phyloP scores from a whole-genome alignment of 257 asterid species.

The Nyctanthes arbortristis region DNA sequence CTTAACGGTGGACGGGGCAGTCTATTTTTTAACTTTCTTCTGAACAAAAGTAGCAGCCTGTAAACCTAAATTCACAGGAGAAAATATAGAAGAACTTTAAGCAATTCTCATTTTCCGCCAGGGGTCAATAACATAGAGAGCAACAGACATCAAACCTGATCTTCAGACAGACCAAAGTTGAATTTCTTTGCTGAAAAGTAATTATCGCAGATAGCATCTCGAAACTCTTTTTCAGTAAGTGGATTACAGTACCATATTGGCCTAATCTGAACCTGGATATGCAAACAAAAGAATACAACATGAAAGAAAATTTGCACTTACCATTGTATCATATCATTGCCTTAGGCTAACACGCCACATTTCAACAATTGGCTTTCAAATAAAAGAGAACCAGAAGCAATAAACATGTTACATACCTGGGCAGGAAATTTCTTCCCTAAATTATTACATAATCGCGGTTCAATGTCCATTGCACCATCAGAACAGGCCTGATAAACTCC shows the following conservation, averaged over 20 bases:
- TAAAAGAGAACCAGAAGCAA: constrained; percentile 11
- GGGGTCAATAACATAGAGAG: constrained; percentile 16
- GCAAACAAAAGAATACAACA: constrained; percentile 20
- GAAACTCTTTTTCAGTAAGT: constrained; percentile 65
- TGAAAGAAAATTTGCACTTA: constrained; percentile 8
- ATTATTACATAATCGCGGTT: constrained; percentile 51
- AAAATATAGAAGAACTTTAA: constrained; percentile 20
- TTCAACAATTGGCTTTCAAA: neutral
- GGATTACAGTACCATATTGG: constrained; percentile 73
- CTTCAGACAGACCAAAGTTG: constrained; percentile 65
- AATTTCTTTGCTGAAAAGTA: constrained; percentile 65
- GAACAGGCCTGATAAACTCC: constrained; percentile 80
- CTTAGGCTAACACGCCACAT: neutral
- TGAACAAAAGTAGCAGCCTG: constrained; percentile 62
- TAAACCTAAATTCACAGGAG: constrained; percentile 43
- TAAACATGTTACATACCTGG: constrained; percentile 49
- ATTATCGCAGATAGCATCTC: constrained; percentile 64
- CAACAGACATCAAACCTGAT: constrained; percentile 54
- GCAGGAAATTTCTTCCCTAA: constrained; percentile 64
- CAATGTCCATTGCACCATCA: constrained; percentile 69
- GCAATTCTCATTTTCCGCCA: constrained; percentile 21
- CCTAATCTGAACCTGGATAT: constrained; percentile 59
- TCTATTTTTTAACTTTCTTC: constrained; percentile 42
- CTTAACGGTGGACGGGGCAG: constrained; percentile 28
- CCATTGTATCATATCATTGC: constrained; percentile 2